These are phyloP conservation scores for Septoria petroselini DNA, from an alignment of 2,329 filamentous ascomycete species.

Conservation along the genomic window DNA sequence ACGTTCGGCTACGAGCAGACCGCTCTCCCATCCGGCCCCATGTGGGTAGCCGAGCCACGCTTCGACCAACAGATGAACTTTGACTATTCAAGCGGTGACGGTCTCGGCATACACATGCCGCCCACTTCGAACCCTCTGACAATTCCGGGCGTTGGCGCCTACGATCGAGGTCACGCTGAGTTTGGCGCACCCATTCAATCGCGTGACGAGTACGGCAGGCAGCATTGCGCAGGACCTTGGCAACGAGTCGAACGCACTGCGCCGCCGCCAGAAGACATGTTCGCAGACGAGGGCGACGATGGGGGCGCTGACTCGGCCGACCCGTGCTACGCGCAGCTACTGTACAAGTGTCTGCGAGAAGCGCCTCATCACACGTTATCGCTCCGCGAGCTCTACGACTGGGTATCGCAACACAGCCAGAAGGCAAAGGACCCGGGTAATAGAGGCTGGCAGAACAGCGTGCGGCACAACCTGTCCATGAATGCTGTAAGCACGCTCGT, in stretches of 20 bases:
- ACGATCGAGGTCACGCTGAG: constrained; percentile 13
- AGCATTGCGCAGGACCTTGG: constrained; percentile 8
- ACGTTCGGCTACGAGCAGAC: constrained; percentile 19
- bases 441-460: constrained; percentile 88
- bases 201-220: constrained; percentile 10
- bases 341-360: constrained; percentile 71
- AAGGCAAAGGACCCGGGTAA: constrained; percentile 61
- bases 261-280: constrained; percentile 16
- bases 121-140: constrained; percentile 24
- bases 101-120: constrained; percentile 24
- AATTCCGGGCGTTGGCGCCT: constrained; percentile 9
- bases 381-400: constrained; percentile 82
- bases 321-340: constrained; percentile 69
- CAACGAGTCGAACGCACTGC: constrained; percentile 9
- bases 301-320: constrained; percentile 20
- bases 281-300: constrained; percentile 24
- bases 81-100: constrained; percentile 16
- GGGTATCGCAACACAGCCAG: constrained; percentile 78
- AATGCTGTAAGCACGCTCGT: constrained; percentile 65
- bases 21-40: constrained; percentile 14
- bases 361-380: constrained; percentile 67
- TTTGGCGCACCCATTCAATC: constrained; percentile 13
- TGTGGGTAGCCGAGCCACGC: constrained; percentile 20
- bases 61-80: constrained; percentile 19
- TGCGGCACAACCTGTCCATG: constrained; percentile 94